A percentile compares a stretch with the other conserved stretches of the same genome.
Evolutionary conservation across 2,329 filamentous ascomycete genomes (phyloP).

Genomic region (Akanthomyces dipterigenus): DNA sequence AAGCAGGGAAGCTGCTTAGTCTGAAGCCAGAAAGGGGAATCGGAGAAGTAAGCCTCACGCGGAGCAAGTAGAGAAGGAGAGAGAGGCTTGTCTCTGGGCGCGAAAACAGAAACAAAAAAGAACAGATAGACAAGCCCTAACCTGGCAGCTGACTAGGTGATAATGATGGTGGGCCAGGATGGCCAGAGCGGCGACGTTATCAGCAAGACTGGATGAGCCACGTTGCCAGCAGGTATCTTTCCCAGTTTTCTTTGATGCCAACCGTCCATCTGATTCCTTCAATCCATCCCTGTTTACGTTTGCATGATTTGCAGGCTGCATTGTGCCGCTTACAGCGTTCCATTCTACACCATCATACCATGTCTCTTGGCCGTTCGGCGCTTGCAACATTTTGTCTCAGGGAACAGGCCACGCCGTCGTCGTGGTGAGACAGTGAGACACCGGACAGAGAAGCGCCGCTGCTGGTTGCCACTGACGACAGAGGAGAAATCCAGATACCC

Average conservation of each 20-base stretch:
- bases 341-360: background rate
- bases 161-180: conserved; percentile 4
- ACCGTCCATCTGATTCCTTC: background rate
- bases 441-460: background rate
- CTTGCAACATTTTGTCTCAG: background rate
- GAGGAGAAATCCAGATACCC: background rate
- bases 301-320: background rate
- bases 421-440: background rate
- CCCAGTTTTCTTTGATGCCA: background rate
- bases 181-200: background rate
- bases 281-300: background rate
- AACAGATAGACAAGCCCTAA: background rate
- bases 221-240: background rate
- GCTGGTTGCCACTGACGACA: conserved; percentile 2
- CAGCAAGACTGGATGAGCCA: conserved; percentile 5
- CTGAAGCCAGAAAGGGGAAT: background rate
- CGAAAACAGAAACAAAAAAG: background rate
- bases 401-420: background rate
- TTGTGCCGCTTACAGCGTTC: background rate
- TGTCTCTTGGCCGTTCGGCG: background rate
- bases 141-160: conserved; percentile 1
- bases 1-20: conserved; percentile 3
- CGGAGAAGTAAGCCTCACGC: background rate
- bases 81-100: background rate
- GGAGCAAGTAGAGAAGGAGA: background rate